phyloP scores from a whole-genome alignment of 495 filamentous ascomycete genomes.

The Friedmanniomyces simplex region DNA sequence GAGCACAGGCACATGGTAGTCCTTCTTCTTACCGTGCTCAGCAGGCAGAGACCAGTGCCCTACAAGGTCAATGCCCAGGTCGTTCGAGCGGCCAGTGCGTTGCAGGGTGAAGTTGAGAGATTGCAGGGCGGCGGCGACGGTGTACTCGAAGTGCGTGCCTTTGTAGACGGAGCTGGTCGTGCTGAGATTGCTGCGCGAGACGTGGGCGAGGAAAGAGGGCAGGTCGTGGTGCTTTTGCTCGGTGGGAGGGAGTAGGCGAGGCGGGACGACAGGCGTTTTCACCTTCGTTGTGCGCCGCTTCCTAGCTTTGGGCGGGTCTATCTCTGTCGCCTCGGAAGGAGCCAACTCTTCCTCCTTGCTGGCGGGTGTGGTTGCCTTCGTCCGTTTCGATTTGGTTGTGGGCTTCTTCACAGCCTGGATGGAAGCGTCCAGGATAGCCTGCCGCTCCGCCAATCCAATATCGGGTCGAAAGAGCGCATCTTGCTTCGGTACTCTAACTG shows the following conservation, averaged over 20 bases:
- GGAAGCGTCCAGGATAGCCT: background rate
- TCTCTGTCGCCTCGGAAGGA: background rate
- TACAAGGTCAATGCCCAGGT: slow-evolving; percentile 75
- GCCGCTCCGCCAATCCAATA: background rate
- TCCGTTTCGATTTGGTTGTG: background rate
- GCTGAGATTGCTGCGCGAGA: slow-evolving; percentile 44
- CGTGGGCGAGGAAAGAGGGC: slow-evolving; percentile 61
- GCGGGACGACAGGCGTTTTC: background rate
- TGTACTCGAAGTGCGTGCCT: slow-evolving; percentile 71
- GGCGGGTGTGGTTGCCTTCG: background rate
- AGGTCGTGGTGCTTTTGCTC: slow-evolving; percentile 53
- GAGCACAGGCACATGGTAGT: slow-evolving; percentile 35
- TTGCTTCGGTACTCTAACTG: background rate
- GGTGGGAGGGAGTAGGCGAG: slow-evolving; percentile 17
- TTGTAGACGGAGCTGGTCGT: slow-evolving; percentile 44
- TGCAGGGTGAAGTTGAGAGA: slow-evolving; percentile 54
- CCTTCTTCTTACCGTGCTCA: background rate
- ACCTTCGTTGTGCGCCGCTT: background rate
- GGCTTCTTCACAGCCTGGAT: background rate
- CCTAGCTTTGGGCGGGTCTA: background rate
- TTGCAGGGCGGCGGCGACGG: slow-evolving; percentile 50
- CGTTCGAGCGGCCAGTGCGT: slow-evolving; percentile 62
- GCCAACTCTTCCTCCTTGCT: background rate
- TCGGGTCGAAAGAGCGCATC: background rate
- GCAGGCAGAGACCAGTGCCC: slow-evolving; percentile 67